Conservation (phyloP, 352 stramenopile genomes). For the Phytophthora pini region DNA sequence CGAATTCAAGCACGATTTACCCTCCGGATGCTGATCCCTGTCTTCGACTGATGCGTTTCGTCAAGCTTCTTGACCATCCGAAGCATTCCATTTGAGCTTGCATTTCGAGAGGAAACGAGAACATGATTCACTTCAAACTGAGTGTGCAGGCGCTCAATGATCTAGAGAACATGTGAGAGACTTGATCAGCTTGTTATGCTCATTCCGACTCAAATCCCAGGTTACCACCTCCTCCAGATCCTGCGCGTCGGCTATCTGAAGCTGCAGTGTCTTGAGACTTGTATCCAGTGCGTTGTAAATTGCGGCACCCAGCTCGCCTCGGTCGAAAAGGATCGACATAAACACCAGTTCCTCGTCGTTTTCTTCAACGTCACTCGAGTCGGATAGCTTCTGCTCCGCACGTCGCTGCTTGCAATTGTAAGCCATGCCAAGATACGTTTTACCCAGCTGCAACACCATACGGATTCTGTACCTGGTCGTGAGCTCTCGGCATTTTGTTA, state of each 20-base stretch:
- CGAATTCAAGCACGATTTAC: constrained; percentile 27
- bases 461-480: constrained; percentile 17
- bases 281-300: constrained; percentile 79
- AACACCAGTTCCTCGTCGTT: constrained; percentile 67
- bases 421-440: constrained; percentile 3
- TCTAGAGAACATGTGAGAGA: constrained; percentile 25
- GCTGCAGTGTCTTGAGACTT: constrained; percentile 69
- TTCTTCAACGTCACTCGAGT: constrained; percentile 36
- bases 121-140: constrained; percentile 79
- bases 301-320: constrained; percentile 66
- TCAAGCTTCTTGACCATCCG: constrained; percentile 71
- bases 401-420: constrained; percentile 10
- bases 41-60: constrained; percentile 54
- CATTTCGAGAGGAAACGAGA: constrained; percentile 74
- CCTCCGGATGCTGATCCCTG: constrained; percentile 69
- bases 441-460: background rate
- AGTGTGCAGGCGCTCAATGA: constrained; percentile 66
- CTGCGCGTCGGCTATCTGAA: constrained; percentile 42
- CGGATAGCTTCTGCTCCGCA: constrained; percentile 8
- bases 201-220: too few species aligned
- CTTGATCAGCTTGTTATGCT: too few species aligned
- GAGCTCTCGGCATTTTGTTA: constrained; percentile 15
- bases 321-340: constrained; percentile 77
- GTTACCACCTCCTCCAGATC: constrained; percentile 56
- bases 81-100: constrained; percentile 64